Evolutionary conservation across 1,139 yeast species (phyloP).

Genomic region (Torulaspora globosa): DNA sequence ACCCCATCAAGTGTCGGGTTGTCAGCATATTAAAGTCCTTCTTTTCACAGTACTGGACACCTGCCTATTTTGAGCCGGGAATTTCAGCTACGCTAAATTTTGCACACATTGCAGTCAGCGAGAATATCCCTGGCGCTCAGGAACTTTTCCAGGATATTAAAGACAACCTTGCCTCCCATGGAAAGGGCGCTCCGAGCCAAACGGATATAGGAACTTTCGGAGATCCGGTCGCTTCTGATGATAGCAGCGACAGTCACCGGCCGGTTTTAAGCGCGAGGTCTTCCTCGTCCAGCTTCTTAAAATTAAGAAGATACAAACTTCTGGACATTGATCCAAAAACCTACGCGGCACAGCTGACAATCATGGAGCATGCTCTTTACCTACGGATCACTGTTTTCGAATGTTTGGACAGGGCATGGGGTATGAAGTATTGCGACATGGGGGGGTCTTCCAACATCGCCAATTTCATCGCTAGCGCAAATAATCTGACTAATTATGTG

Average conservation of each 20-base stretch:
- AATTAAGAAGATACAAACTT: slow-evolving; percentile 43
- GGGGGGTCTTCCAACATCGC: slow-evolving; percentile 54
- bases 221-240: slow-evolving; percentile 2
- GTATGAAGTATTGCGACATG: slow-evolving; percentile 57
- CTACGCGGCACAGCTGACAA: slow-evolving; percentile 78
- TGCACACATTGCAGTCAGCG: slow-evolving; percentile 47
- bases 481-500: slow-evolving; percentile 79
- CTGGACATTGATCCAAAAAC: slow-evolving; percentile 71
- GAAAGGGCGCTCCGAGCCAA: slow-evolving; percentile 5
- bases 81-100: slow-evolving; percentile 57
- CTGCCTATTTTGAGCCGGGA: slow-evolving; percentile 52
- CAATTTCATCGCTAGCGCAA: slow-evolving; percentile 72
- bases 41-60: slow-evolving; percentile 76
- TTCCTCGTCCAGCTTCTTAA: slow-evolving; percentile 22
- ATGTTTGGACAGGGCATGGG: slow-evolving; percentile 78
- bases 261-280: slow-evolving; percentile 9
- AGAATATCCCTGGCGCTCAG: slow-evolving; percentile 44
- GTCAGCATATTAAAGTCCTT: slow-evolving; percentile 66
- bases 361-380: slow-evolving; percentile 71
- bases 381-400: slow-evolving; percentile 67
- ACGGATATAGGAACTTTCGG: slow-evolving; percentile 11
- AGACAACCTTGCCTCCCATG: slow-evolving; percentile 21
- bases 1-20: slow-evolving; percentile 63
- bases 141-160: slow-evolving; percentile 34
- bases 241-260: slow-evolving; percentile 3